Conservation (phyloP, 2,329 filamentous ascomycete genomes). For the Kalaharituber pfeilii region DNA sequence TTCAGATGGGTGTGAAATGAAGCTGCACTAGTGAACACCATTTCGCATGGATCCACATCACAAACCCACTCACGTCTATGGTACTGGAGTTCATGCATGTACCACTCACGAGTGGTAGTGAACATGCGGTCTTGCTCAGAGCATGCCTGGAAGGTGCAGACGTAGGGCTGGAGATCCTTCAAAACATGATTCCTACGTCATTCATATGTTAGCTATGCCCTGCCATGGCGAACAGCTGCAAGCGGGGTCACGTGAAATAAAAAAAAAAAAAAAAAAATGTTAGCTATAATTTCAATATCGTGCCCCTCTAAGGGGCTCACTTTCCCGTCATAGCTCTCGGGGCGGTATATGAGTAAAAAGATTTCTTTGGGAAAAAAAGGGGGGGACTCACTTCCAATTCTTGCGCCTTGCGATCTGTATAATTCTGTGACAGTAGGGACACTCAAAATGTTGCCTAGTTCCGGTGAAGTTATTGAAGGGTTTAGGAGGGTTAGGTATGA, state of each 20-base stretch:
- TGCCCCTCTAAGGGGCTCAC: no score
- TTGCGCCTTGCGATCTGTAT: neutral
- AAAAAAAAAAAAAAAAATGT: no score
- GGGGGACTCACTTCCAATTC: neutral
- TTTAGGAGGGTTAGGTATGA: no score
- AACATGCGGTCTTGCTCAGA: conserved; percentile 21
- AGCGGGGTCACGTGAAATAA: no score
- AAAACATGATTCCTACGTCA: conserved; percentile 25
- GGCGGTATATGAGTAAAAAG: no score
- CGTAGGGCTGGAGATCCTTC: conserved; percentile 26
- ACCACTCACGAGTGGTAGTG: conserved; percentile 24
- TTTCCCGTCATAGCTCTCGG: no score
- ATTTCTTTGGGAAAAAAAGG: no score
- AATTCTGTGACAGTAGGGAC: neutral
- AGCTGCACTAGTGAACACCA: neutral
- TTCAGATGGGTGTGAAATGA: neutral
- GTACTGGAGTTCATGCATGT: conserved; percentile 24
- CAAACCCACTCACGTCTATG: conserved; percentile 22
- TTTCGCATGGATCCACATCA: neutral
- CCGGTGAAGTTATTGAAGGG: no score
- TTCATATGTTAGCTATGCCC: no score
- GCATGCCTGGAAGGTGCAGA: conserved; percentile 26
- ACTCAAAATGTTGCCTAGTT: no score
- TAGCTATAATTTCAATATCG: no score
- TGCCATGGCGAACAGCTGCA: no score